These are phyloP conservation scores for Debaryomycetaceae sp. DNA, from an alignment of 1,139 yeast genomes.

Conservation along the genomic window DNA sequence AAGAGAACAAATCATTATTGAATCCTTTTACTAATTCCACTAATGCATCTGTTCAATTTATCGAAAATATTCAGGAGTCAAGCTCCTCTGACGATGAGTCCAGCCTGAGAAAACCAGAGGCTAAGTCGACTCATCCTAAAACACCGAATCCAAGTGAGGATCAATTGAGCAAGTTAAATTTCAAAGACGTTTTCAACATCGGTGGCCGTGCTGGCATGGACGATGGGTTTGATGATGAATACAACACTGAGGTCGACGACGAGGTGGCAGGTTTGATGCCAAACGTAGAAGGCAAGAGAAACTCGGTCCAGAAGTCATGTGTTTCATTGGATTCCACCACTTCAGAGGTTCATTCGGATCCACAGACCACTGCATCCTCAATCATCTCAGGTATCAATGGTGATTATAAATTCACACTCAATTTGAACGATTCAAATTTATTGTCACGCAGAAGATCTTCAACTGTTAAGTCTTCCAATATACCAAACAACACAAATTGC, in stretches of 20 bases:
- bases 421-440: constrained; percentile 41
- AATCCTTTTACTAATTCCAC: not conserved
- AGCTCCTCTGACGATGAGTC: constrained; percentile 9
- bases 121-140: constrained; percentile 14
- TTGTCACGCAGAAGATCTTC: constrained; percentile 36
- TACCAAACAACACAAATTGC: not conserved
- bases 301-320: constrained; percentile 5
- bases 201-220: constrained; percentile 17
- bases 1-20: constrained; percentile 8
- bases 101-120: not conserved
- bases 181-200: constrained; percentile 32
- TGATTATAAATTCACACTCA: constrained; percentile 42
- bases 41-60: constrained; percentile 16
- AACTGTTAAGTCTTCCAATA: constrained; percentile 6
- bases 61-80: constrained; percentile 21
- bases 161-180: constrained; percentile 16
- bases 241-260: constrained; percentile 16
- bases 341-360: constrained; percentile 20
- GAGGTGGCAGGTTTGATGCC: constrained; percentile 9
- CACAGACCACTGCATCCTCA: constrained; percentile 44
- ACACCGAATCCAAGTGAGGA: constrained; percentile 29
- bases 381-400: constrained; percentile 39
- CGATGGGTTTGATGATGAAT: constrained; percentile 19
- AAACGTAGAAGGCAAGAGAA: constrained; percentile 2
- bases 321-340: constrained; percentile 18